Percentiles rank a stretch among this genome's conserved stretches.
Conservation (phyloP, 352 stramenopile genomes). For the Albugo candida region DNA sequence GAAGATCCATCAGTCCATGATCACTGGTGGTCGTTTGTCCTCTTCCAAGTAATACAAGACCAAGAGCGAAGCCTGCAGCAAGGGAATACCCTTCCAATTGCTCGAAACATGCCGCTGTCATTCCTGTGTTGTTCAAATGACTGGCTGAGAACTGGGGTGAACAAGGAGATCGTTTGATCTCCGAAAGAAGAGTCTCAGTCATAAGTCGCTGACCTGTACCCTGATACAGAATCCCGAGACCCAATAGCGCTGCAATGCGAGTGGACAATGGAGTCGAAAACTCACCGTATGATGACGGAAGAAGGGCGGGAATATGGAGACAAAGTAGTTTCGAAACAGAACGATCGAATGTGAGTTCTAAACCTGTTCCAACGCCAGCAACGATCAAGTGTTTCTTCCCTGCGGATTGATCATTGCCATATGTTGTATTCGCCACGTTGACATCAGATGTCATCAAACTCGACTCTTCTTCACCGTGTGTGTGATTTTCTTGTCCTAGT, state of each 20-base stretch:
- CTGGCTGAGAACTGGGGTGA: conserved; percentile 41
- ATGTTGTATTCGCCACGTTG: not conserved
- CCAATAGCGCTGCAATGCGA: conserved; percentile 88
- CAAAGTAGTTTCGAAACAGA: conserved; percentile 96
- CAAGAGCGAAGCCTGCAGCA: conserved; percentile 83
- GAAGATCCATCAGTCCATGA: conserved; percentile 86
- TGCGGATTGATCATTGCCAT: conserved; percentile 7
- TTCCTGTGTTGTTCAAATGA: conserved; percentile 5
- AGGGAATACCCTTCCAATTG: conserved; percentile 91
- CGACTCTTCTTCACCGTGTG: not conserved
- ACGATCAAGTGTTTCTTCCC: too few species aligned
- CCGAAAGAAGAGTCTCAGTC: conserved; percentile 93
- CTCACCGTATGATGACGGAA: conserved; percentile 85
- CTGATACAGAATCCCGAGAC: conserved; percentile 92
- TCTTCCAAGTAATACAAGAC: conserved; percentile 87
- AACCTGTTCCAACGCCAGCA: conserved; percentile 10
- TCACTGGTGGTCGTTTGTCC: conserved; percentile 43
- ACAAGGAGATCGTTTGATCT: conserved; percentile 83
- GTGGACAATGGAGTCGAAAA: conserved; percentile 91
- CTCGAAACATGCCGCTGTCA: conserved; percentile 29
- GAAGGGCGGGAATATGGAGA: conserved; percentile 91
- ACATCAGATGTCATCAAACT: not conserved
- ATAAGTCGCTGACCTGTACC: conserved; percentile 90
- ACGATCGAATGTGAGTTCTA: conserved; percentile 55
- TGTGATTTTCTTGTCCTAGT: not conserved